Percentiles rank a stretch among this genome's conserved stretches.
phyloP scores from a whole-genome alignment of 2,329 filamentous ascomycete genomes.

The Peltaster fructicola region DNA sequence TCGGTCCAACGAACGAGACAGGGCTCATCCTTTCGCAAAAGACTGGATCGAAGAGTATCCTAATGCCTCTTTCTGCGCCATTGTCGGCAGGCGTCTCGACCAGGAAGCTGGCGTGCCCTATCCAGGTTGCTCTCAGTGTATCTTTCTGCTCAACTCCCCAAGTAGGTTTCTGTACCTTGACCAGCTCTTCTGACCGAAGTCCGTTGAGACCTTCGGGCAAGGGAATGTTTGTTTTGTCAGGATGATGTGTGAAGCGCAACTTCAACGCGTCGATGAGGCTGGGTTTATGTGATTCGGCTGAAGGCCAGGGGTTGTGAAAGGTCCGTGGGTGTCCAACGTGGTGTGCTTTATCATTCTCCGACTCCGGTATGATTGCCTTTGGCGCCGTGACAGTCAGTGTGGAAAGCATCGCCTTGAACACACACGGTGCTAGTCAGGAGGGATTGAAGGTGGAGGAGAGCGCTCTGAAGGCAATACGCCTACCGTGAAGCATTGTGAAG shows the following conservation, averaged over 20 bases:
- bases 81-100: conserved; percentile 23
- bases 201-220: conserved; percentile 22
- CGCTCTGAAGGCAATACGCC: too few species aligned
- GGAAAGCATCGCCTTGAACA: too few species aligned
- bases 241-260: conserved; percentile 17
- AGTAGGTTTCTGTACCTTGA: conserved; percentile 24
- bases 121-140: conserved; percentile 30
- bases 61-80: conserved; percentile 21
- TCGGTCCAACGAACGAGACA: conserved; percentile 29
- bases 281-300: conserved; percentile 15
- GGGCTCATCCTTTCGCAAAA: conserved; percentile 34
- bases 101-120: conserved; percentile 34
- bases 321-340: conserved; percentile 27
- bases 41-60: conserved; percentile 36
- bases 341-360: conserved; percentile 22
- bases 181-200: conserved; percentile 21
- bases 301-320: conserved; percentile 35
- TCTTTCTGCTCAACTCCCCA: conserved; percentile 18
- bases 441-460: too few species aligned
- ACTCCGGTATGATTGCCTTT: too few species aligned
- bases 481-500: too few species aligned
- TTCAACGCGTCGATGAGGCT: conserved; percentile 16
- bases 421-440: too few species aligned
- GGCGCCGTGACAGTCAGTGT: too few species aligned
- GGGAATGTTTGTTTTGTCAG: conserved; percentile 28